Conservation (phyloP, 2,329 filamentous ascomycete genomes). For the Aspergillus vadensis region DNA sequence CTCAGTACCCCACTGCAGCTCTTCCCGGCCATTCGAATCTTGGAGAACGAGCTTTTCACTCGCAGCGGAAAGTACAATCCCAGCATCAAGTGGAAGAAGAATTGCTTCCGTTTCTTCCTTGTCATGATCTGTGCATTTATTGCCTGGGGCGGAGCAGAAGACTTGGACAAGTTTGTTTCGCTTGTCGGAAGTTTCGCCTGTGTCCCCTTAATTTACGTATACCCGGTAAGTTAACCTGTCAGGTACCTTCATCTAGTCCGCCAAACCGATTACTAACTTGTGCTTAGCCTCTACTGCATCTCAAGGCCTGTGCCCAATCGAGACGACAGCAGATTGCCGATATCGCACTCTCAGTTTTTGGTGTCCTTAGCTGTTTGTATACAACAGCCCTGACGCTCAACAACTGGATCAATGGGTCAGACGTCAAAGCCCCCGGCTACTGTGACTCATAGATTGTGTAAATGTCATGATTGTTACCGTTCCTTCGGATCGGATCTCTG, state of each 20-base stretch:
- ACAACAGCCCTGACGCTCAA: constrained; percentile 83
- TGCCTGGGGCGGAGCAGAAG: constrained; percentile 87
- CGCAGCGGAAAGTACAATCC: constrained; percentile 96
- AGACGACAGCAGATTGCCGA: constrained; percentile 70
- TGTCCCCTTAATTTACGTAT: constrained; percentile 95
- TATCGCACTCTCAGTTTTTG: constrained; percentile 76
- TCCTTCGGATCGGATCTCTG: neutral
- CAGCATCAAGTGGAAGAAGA: constrained; percentile 99
- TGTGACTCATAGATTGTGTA: constrained; percentile 53
- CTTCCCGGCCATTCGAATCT: constrained; percentile 96
- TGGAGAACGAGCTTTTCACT: constrained; percentile 90
- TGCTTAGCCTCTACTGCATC: constrained; percentile 81
- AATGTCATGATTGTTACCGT: neutral
- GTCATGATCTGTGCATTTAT: constrained; percentile 83
- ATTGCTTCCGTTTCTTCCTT: constrained; percentile 89
- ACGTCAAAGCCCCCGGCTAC: constrained; percentile 61
- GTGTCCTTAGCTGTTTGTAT: constrained; percentile 84
- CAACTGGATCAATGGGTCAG: constrained; percentile 72
- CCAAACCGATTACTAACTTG: constrained; percentile 10
- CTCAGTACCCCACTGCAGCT: constrained; percentile 94
- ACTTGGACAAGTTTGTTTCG: constrained; percentile 96
- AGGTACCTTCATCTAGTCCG: neutral
- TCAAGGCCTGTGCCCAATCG: constrained; percentile 73
- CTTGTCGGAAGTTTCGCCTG: constrained; percentile 97
- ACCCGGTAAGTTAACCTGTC: constrained; percentile 70